These are phyloP conservation scores for Phytophthora parvispora DNA, from an alignment of 352 stramenopile species.

Conservation along the genomic window DNA sequence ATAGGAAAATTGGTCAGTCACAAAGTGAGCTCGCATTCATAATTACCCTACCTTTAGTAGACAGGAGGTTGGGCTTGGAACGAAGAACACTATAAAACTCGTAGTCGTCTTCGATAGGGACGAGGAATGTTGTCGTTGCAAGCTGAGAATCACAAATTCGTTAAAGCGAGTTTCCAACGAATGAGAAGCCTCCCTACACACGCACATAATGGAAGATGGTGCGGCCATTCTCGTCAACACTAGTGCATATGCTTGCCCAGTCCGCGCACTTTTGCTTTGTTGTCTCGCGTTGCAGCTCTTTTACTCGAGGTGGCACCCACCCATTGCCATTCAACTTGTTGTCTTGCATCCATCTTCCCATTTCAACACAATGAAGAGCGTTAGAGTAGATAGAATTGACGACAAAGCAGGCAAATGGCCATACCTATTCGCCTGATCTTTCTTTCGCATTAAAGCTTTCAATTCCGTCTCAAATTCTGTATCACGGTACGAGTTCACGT, in stretches of 20 bases:
- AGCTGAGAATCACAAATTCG: slow-evolving; percentile 14
- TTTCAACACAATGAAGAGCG: slow-evolving; percentile 14
- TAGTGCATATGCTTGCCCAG: slow-evolving; percentile 41
- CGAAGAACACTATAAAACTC: slow-evolving; percentile 41
- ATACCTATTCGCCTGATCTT: slow-evolving; percentile 38
- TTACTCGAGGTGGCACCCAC: slow-evolving; percentile 58
- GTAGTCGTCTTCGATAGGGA: slow-evolving; percentile 26
- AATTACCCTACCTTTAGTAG: slow-evolving; percentile 32
- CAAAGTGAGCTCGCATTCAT: not conserved
- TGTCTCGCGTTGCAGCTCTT: slow-evolving; percentile 44
- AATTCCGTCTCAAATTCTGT: slow-evolving; percentile 32
- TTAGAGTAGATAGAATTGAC: not conserved
- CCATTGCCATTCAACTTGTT: slow-evolving; percentile 4
- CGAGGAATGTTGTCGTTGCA: slow-evolving; percentile 15
- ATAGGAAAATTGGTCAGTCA: not conserved
- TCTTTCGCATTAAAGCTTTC: slow-evolving; percentile 43
- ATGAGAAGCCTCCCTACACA: not conserved
- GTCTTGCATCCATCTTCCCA: slow-evolving; percentile 8
- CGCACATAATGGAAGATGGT: slow-evolving; percentile 74
- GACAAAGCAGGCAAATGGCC: not conserved
- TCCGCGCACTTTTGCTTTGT: slow-evolving; percentile 34
- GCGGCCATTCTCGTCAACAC: slow-evolving; percentile 45
- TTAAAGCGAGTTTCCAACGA: not conserved
- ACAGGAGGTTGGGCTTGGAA: slow-evolving; percentile 27
- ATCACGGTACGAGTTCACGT: slow-evolving; percentile 41